phyloP scores from a whole-genome alignment of 1,139 yeast genomes.

The Saccharomyces hybrid region DNA sequence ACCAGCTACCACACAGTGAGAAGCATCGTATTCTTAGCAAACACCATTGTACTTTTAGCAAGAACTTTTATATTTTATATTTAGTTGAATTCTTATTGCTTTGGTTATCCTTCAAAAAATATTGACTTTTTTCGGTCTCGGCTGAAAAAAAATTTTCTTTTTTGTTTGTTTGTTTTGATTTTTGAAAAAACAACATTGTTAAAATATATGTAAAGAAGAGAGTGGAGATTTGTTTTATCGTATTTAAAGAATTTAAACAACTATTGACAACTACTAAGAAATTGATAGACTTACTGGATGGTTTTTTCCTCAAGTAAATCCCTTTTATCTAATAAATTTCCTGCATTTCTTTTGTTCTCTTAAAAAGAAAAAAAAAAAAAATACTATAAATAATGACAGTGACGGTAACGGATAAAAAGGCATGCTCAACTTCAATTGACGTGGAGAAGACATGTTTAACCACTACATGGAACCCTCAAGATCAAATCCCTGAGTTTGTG shows the following conservation, averaged over 20 bases:
- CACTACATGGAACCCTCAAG: slow-evolving; percentile 26
- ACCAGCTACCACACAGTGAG: background rate
- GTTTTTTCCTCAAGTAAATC: background rate
- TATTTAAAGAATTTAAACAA: background rate
- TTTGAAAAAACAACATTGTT: background rate
- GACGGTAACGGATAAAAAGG: background rate
- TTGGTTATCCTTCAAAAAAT: background rate
- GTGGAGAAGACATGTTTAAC: background rate
- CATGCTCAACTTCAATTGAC: background rate
- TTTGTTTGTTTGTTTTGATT: background rate
- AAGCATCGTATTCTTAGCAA: background rate
- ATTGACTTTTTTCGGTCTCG: background rate
- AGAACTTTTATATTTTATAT: background rate
- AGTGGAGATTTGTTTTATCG: background rate
- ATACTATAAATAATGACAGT: background rate
- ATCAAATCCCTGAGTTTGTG: slow-evolving; percentile 24
- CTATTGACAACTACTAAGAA: background rate
- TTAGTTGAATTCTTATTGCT: background rate
- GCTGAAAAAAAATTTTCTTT: background rate
- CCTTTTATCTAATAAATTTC: background rate
- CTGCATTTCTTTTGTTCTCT: background rate
- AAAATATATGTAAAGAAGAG: background rate
- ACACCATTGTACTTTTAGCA: no score
- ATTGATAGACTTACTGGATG: background rate
- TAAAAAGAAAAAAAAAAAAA: background rate